These are phyloP conservation scores for Eucalyptus pauciflora DNA, from an alignment of 345 rosid species.

Conservation along the genomic window DNA sequence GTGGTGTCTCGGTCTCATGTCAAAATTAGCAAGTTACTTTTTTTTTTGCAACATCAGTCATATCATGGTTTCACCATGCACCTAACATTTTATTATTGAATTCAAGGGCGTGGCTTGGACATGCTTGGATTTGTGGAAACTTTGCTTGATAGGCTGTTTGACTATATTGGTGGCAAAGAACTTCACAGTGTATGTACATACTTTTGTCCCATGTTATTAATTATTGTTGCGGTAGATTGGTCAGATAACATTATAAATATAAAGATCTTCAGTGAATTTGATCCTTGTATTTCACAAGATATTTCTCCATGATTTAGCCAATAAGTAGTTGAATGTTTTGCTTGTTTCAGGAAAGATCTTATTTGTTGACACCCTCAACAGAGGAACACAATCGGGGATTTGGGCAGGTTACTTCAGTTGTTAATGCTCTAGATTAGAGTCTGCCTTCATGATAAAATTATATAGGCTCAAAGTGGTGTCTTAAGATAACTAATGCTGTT, in stretches of 20 bases:
- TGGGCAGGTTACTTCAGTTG: constrained; percentile 55
- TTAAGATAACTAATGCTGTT: neutral
- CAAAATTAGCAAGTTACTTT: neutral
- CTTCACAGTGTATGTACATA: constrained; percentile 33
- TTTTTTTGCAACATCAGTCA: neutral
- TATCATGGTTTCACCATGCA: neutral
- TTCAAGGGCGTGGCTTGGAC: constrained; percentile 85
- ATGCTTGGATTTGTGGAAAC: constrained; percentile 64
- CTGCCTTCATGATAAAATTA: neutral
- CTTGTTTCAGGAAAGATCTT: constrained; percentile 50
- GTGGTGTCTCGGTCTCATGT: constrained; percentile 2
- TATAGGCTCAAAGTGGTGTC: neutral
- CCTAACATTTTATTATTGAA: neutral
- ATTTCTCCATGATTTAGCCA: neutral
- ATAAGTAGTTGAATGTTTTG: neutral
- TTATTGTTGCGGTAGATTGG: neutral
- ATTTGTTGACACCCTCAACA: constrained; percentile 24
- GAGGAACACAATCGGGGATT: constrained; percentile 57
- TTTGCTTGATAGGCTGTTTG: constrained; percentile 68
- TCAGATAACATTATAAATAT: neutral
- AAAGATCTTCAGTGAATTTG: neutral
- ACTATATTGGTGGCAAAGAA: constrained; percentile 90
- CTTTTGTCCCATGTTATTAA: constrained; percentile 4
- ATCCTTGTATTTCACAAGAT: neutral
- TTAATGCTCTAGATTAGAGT: neutral